Evolutionary conservation across 176 grass and related monocot species (phyloP), one percentile per base, ranked within the genome.

Genomic region (Rhynchospora breviuscula): DNA sequence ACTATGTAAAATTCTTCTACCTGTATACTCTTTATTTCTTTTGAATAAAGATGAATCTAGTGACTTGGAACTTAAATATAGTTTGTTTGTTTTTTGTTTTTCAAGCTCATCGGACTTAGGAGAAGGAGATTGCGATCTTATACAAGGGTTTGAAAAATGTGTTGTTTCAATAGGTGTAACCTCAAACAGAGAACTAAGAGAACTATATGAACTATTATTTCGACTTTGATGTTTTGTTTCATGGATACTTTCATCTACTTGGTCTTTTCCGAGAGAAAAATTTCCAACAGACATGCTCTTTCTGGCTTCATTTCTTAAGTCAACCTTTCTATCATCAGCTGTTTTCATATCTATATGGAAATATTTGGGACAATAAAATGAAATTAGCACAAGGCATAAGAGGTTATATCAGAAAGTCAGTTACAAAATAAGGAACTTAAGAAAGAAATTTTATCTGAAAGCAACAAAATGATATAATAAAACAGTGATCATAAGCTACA

Each of bases 101-200:
- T n/a, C 17, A 65, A 49, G 0, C 19, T 48, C 78, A 63, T 47
- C 46, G 15, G 5, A 5, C 29, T 63, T 46, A 25, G 79, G 78
- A 80, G 78, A 61, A 46, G 79, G 15, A 45, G 58, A 14, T 81
- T 81, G 59, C 13, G 59, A 81, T 33, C 77, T 35, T 58, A 29
- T 61, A 61, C 23, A 40, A 60, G 52, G 53, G 53, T 80, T 80
- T 40, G 78, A 12, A 1, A 44, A 33, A 22, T 33, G 26, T 22
- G 56, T 46, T n/a, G 57, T 45, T 81, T 63, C 59, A 7, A 21
- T 22, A 62, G 59, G 59, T 48, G 59, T 47, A 64, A 81, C 25
- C 44, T 81, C 79, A 22, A 45, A 81, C 3, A 80, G 25, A 18
- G 78, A 40, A 40, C 35, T 40, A 40, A 80, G 25, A 18, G 78